Percentiles rank a stretch among this genome's conserved stretches.
Evolutionary conservation across 2,329 filamentous ascomycete genomes (phyloP).

Genomic region (Falciphora oryzae): DNA sequence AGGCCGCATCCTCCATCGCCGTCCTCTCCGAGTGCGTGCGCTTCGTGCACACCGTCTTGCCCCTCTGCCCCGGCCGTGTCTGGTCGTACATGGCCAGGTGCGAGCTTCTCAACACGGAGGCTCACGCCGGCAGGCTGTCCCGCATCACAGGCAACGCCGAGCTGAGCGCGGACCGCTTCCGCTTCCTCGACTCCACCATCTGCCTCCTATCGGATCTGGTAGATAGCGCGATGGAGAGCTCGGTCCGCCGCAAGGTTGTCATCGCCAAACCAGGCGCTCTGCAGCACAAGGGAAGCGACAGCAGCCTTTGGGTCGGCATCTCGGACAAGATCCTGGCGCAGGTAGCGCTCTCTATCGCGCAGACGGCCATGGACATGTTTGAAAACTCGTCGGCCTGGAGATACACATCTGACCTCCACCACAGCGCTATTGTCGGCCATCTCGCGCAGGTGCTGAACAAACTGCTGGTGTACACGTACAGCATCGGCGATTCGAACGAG

Average conservation of each 20-base stretch:
- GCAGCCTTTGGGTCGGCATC: constrained; percentile 61
- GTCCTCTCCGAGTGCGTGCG: constrained; percentile 67
- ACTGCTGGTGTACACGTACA: constrained; percentile 67
- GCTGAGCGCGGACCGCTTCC: constrained; percentile 67
- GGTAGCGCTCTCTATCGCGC: constrained; percentile 66
- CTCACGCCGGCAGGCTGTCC: constrained; percentile 69
- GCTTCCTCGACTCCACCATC: constrained; percentile 69
- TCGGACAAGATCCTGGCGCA: constrained; percentile 72
- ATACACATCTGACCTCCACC: constrained; percentile 63
- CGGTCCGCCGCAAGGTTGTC: constrained; percentile 56
- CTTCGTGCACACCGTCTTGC: constrained; percentile 69
- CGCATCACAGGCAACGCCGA: constrained; percentile 79
- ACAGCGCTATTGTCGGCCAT: constrained; percentile 60
- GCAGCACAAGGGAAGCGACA: constrained; percentile 21
- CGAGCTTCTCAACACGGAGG: constrained; percentile 69
- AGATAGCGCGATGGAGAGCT: constrained; percentile 65
- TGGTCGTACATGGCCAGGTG: constrained; percentile 88
- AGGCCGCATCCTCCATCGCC: constrained; percentile 55
- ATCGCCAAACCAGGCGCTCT: constrained; percentile 6
- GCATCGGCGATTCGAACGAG: constrained; percentile 57
- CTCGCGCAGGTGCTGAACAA: constrained; percentile 67
- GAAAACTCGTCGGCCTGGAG: constrained; percentile 85
- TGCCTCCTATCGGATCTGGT: constrained; percentile 70
- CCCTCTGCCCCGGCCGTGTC: constrained; percentile 72
- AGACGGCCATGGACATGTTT: constrained; percentile 73